Conservation (phyloP, 805 yeast species). For the Lipomyces japonicus region DNA sequence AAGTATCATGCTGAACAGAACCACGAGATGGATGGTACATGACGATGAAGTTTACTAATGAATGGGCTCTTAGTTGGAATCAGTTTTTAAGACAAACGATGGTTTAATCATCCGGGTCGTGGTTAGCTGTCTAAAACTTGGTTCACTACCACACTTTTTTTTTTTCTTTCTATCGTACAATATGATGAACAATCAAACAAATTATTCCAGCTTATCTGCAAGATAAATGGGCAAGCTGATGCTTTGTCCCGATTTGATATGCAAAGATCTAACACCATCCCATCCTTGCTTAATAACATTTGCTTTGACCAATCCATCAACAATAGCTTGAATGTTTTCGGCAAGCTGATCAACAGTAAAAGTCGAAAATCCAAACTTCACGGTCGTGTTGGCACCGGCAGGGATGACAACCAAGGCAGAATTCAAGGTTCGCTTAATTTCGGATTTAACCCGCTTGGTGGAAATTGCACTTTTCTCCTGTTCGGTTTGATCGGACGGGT, state of each 20-base stretch:
- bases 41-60: not conserved
- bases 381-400: constrained; percentile 62
- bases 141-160: not conserved
- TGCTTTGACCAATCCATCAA: constrained; percentile 34
- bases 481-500: constrained; percentile 21
- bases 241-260: constrained; percentile 67
- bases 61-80: not conserved
- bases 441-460: constrained; percentile 51
- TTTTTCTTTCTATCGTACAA: not conserved
- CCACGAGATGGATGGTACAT: not conserved
- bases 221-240: constrained; percentile 84
- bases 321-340: constrained; percentile 58
- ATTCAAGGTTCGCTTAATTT: constrained; percentile 54
- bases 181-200: not conserved
- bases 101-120: not conserved
- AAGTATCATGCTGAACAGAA: not conserved
- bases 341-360: constrained; percentile 50
- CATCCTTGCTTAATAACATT: constrained; percentile 33
- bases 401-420: constrained; percentile 66
- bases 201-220: constrained; percentile 47
- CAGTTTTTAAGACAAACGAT: not conserved
- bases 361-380: constrained; percentile 58
- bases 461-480: constrained; percentile 43
- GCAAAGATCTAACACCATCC: constrained; percentile 40
- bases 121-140: not conserved